Evolutionary conservation across 345 rosid species (phyloP), one percentile per base, ranked within the genome.

Genomic region (Zanthoxylum bungeanum): DNA sequence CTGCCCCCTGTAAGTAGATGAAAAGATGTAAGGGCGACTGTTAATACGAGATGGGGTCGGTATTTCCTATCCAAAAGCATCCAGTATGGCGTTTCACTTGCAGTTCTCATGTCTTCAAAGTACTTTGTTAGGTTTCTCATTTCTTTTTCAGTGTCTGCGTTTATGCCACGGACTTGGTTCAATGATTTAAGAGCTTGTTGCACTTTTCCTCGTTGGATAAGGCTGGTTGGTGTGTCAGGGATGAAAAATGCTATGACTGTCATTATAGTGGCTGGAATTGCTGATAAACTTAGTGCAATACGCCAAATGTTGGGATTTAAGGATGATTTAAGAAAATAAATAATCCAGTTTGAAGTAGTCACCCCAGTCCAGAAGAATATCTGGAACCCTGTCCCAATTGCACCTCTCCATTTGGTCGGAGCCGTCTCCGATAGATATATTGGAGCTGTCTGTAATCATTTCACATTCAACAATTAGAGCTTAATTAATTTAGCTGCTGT

Each of bases 391-490:
- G 64, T 71, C 50, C 76, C 71, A 28, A 84, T 70, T 14, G 84
- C 68, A 40, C 85, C 87, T 30, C 85, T 58, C 52, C 75, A 61
- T 79, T 76, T 84, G 5, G 80, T 76, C 0, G 85, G 87, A 5
- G 83, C 78, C 78, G 78, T 78, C 76, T 81, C 87, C 3, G 75
- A 65, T 0, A 81, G 75, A 64, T 84, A 84, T 24, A 84, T 51
- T 0, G 85, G 85, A 52, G 77, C 80, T 7, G 84, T 77, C 82
- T 76, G 71, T 4, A 68, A 70, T 17, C 47, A 12, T 42, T 42
- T 14, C 3, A 42, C 19, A 42, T 40, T 40, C 17, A 40, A 11
- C 46, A 40, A 40, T 40, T 11, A 40, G n/a, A n/a, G n/a, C n/a
- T n/a, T n/a, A n/a, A n/a, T n/a, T n/a, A n/a, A n/a, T n/a, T n/a